A percentile compares a stretch with the other conserved stretches of the same genome.
phyloP scores from a whole-genome alignment of 176 grass and related monocot species.

The Aegilops speltoides region DNA sequence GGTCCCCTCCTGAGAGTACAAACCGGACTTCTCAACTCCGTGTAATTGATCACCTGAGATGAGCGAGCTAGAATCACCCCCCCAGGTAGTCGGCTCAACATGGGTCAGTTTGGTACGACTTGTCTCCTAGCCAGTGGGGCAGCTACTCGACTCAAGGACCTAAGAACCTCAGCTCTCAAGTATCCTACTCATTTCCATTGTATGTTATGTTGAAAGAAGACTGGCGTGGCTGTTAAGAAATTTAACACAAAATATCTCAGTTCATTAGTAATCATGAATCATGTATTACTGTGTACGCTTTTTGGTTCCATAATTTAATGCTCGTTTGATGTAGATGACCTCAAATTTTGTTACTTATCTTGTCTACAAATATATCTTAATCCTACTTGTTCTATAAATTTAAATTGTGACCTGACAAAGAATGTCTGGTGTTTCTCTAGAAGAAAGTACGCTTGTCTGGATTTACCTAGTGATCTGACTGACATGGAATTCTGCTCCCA shows the following conservation, averaged over 20 bases:
- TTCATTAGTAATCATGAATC: constrained; percentile 4
- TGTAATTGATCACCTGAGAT: neutral
- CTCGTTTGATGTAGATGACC: neutral
- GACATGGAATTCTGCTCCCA: constrained; percentile 10
- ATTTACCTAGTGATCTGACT: constrained; percentile 16
- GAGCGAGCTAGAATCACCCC: too few species aligned
- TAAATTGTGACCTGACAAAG: constrained; percentile 21
- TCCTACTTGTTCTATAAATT: constrained; percentile 16
- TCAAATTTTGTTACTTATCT: neutral
- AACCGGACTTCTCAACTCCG: neutral
- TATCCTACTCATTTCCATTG: neutral
- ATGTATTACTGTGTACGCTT: neutral
- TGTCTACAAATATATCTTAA: constrained; percentile 24
- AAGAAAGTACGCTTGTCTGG: constrained; percentile 11
- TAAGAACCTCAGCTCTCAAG: neutral
- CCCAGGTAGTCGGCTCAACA: neutral
- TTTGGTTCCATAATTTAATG: constrained; percentile 12
- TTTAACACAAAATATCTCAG: neutral
- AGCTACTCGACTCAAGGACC: neutral
- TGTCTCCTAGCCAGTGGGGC: neutral
- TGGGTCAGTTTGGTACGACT: neutral
- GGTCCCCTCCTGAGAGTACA: neutral
- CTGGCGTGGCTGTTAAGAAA: neutral
- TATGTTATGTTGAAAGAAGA: constrained; percentile 21
- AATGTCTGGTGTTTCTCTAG: constrained; percentile 13